Conservation (phyloP, 768 basidiomycete genomes). For the Kwoniella mangroviensis region DNA sequence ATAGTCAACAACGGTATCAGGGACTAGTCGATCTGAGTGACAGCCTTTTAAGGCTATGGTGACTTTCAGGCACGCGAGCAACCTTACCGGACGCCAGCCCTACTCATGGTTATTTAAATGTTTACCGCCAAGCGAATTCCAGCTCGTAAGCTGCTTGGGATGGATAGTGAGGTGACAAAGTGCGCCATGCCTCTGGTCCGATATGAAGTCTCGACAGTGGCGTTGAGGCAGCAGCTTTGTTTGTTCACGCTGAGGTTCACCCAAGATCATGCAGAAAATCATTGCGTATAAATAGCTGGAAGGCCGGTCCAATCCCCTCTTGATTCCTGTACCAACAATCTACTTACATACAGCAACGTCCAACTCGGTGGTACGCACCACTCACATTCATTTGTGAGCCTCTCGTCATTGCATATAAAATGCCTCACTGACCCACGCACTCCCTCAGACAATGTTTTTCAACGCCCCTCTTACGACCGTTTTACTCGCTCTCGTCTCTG, state of each 20-base stretch:
- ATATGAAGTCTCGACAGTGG: too few relatives aligned
- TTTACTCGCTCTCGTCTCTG: not conserved
- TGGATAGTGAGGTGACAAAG: too few relatives aligned
- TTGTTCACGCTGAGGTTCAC: too few relatives aligned
- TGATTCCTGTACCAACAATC: not conserved
- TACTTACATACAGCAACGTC: not conserved
- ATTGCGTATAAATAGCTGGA: too few relatives aligned
- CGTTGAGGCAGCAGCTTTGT: too few relatives aligned
- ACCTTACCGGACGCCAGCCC: not conserved
- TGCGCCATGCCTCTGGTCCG: too few relatives aligned
- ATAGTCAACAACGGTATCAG: not conserved
- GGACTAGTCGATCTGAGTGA: not conserved
- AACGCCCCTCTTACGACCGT: not conserved
- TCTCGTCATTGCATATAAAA: not conserved
- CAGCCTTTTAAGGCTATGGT: not conserved
- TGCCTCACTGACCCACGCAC: not conserved
- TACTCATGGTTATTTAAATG: too few relatives aligned
- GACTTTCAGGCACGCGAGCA: not conserved
- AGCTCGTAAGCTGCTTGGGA: too few relatives aligned
- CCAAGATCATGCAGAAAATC: too few relatives aligned
- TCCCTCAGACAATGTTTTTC: not conserved
- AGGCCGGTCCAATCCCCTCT: too few relatives aligned
- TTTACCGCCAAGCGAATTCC: too few relatives aligned
- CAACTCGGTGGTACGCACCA: not conserved
- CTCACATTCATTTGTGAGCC: slow-evolving; percentile 1